Base-by-base conservation (phyloP, 2,329 filamentous ascomycete genomes). In the Trichophyton rubrum region DNA sequence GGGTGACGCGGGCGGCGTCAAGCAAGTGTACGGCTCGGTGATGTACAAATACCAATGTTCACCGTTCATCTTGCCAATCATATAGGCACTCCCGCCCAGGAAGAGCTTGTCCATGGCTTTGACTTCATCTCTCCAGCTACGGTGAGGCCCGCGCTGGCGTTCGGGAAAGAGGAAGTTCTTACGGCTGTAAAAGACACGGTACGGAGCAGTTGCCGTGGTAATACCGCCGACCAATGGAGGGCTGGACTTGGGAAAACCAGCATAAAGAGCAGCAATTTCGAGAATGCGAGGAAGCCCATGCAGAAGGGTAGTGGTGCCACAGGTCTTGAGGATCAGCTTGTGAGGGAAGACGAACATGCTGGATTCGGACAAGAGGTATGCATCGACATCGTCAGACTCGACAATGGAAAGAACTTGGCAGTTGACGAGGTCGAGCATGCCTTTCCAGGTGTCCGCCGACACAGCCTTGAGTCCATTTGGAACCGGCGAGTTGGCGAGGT, bases 331-430 rank as follows among this genome's bases (percentile, higher is more conserved):
- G 63, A 99, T 96, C 65, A 99, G 83, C 81, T 99, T 99, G 83
- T 99, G 93, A n/a, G 91, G 90, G 75, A 96, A 99, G 68, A 99
- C 90, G 73, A 99, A 99, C 91, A 99, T 96, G 87, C 93, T 97
- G 45, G 93, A 97, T 78, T 99, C 93, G 64, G 93, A 99, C 60
- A 99, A 82, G 5, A 99, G 84, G 72, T 99, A 99, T 66, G 93
- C 92, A 71, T 99, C 93, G 68, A 97, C 88, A 71, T 92, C 86
- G 65, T 96, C 90, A 24, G 92, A 96, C 72, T 92, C 86, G 65
- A 99, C 84, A 64, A 96, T 87, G 3, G 93, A 99, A 60, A 99
- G 81, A 60, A 99, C 90, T 78, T 99, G 93, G 85, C 93, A 99
- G 74, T 96, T 95, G 76, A 99, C 93, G 71, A 96, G 82, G 72